phyloP scores from a whole-genome alignment of 352 stramenopile genomes.

The Elongisporangium undulatum region DNA sequence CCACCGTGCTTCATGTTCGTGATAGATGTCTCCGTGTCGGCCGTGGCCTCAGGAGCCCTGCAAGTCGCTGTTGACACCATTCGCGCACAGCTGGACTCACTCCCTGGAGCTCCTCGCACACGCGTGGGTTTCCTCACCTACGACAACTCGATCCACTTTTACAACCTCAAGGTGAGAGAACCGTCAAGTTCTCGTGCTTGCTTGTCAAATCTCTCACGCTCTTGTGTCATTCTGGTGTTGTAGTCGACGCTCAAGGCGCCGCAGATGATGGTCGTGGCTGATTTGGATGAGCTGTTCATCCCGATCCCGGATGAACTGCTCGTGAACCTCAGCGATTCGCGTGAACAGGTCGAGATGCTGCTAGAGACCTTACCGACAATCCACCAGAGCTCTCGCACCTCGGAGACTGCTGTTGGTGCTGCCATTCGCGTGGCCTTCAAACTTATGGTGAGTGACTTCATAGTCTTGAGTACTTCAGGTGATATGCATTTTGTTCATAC shows the following conservation, averaged over 20 bases:
- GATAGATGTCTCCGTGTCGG: conserved; percentile 82
- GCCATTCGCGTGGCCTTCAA: conserved; percentile 96
- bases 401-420: conserved; percentile 77
- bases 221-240: conserved; percentile 46
- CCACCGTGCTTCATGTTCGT: conserved; percentile 88
- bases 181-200: conserved; percentile 4
- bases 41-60: conserved; percentile 65
- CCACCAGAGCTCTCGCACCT: conserved; percentile 74
- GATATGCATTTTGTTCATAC: background rate
- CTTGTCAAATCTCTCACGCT: conserved; percentile 41
- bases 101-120: conserved; percentile 66
- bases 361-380: conserved; percentile 93
- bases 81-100: conserved; percentile 72
- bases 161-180: conserved; percentile 77
- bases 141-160: conserved; percentile 85
- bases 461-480: background rate
- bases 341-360: conserved; percentile 93
- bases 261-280: conserved; percentile 88
- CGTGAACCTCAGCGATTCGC: conserved; percentile 95
- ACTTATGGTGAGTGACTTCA: conserved; percentile 91
- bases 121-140: conserved; percentile 86
- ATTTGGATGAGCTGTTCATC: conserved; percentile 87
- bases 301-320: conserved; percentile 96
- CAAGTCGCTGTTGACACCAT: conserved; percentile 76
- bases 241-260: conserved; percentile 74